Base-by-base conservation (phyloP, 1,284 basidiomycete species). In the Irpex rosettiformis region DNA sequence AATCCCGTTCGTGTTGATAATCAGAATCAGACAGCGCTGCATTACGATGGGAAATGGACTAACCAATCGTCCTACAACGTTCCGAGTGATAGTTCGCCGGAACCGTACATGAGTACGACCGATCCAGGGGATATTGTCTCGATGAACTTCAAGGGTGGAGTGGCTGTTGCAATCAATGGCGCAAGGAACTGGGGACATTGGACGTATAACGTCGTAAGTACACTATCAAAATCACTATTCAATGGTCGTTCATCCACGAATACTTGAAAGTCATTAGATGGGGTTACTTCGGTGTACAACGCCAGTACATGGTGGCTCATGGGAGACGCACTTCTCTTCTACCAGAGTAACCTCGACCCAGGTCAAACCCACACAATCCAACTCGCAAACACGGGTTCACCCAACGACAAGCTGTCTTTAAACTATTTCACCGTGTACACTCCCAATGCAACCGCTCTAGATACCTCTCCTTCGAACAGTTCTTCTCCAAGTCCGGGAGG, bases 191-290 rank as follows among this genome's bases (percentile, higher is more conserved):
- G 56, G 56, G 59, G 59, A 0, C 59, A 61, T 40, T 61, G 59
- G 59, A 57, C 56, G 24, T 61, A 61, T 47, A 61, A 61, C 27
- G 56, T 61, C 13, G 59, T 61, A 52, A 6, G 59, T 56, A 22
- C 4, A 10, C 45, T 6, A 5, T 11, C 18, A 10, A 0, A 33
- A 18, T 24, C 29, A 16, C 24, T 30, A 13, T 37, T 16, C 6
- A 16, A 16, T 16, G 30, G n/a, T 51, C 29, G 8, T 25, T 49
- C 22, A 43, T 27, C 4, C 7, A 42, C 16, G 10, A n/a, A 11
- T 28, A 25, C 11, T 30, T 13, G 33, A 3, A 24, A 56, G 48
- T 47, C 45, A 2, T 29, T 56, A 6, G 55, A 57, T 29, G 59
- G 55, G 2, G 55, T 25, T 27, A 43, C 28, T 1, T 37, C 30